phyloP scores from a whole-genome alignment of 2,329 filamentous ascomycete species.

The Diaporthe citri region DNA sequence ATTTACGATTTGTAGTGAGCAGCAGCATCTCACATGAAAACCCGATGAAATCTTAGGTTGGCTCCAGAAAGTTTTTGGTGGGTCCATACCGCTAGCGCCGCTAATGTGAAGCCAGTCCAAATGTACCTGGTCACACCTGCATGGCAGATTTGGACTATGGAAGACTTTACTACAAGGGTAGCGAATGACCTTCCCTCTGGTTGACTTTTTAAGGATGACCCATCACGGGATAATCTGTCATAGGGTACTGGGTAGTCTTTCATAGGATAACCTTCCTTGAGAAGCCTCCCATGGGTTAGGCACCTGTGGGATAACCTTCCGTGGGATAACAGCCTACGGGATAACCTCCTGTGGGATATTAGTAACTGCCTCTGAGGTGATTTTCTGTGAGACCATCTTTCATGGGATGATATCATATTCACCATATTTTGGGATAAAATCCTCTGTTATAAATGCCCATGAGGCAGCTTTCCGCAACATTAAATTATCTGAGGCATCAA shows the following conservation, averaged over 20 bases:
- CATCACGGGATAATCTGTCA: neutral
- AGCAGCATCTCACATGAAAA: conserved; percentile 14
- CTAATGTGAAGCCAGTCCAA: neutral
- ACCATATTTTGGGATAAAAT: neutral
- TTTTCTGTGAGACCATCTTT: neutral
- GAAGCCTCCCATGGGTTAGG: no score
- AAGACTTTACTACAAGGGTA: no score
- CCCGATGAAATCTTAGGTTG: neutral
- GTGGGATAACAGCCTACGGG: no score
- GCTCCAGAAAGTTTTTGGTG: conserved; percentile 15
- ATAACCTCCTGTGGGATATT: no score
- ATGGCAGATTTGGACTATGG: no score
- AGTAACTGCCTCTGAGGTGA: no score
- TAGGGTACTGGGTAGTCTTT: neutral
- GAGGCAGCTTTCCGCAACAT: neutral
- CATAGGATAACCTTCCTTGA: no score
- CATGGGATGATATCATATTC: neutral
- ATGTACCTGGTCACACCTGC: neutral
- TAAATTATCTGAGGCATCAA: neutral
- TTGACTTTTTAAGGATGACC: neutral
- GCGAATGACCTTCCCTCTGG: neutral
- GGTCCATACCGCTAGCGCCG: neutral
- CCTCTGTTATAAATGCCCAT: neutral
- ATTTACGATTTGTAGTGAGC: neutral
- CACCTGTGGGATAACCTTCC: no score